These are phyloP conservation scores for Galerina marginata DNA, from an alignment of 768 basidiomycete genomes.

Conservation along the genomic window DNA sequence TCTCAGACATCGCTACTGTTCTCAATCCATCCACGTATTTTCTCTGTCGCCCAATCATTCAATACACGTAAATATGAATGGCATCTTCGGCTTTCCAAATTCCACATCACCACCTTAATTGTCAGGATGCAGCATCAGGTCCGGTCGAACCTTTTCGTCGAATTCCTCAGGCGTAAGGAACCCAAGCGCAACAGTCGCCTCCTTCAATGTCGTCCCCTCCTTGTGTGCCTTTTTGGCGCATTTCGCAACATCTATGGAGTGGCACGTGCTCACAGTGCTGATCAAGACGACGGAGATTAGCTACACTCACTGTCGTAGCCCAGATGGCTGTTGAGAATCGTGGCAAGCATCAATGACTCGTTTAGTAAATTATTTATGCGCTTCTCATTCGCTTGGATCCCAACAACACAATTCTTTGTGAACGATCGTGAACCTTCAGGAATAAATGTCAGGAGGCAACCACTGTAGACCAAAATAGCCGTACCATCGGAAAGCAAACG, in stretches of 20 bases:
- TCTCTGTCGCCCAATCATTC: constrained; percentile 20
- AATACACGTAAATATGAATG: constrained; percentile 30
- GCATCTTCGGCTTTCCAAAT: constrained; percentile 19
- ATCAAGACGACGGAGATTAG: not conserved
- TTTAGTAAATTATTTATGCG: constrained; percentile 88
- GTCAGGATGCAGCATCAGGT: constrained; percentile 84
- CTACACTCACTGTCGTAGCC: constrained; percentile 91
- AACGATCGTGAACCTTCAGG: constrained; percentile 82
- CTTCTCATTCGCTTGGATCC: constrained; percentile 95
- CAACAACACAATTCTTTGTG: constrained; percentile 96
- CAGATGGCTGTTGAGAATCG: constrained; percentile 93
- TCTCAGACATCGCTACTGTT: constrained; percentile 6
- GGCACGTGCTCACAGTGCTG: constrained; percentile 16
- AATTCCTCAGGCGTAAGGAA: constrained; percentile 91
- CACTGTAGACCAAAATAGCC: constrained; percentile 22
- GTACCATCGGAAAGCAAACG: constrained; percentile 90
- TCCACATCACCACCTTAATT: constrained; percentile 29
- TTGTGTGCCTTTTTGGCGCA: constrained; percentile 99
- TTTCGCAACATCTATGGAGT: constrained; percentile 87
- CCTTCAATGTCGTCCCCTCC: constrained; percentile 95
- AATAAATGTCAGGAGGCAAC: constrained; percentile 20
- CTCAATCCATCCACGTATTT: constrained; percentile 12
- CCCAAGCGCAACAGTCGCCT: constrained; percentile 88
- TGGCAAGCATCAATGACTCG: constrained; percentile 97
- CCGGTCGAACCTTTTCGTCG: constrained; percentile 90